Evolutionary conservation across 768 basidiomycete genomes (phyloP).

Genomic region (Pleurotus djamor): DNA sequence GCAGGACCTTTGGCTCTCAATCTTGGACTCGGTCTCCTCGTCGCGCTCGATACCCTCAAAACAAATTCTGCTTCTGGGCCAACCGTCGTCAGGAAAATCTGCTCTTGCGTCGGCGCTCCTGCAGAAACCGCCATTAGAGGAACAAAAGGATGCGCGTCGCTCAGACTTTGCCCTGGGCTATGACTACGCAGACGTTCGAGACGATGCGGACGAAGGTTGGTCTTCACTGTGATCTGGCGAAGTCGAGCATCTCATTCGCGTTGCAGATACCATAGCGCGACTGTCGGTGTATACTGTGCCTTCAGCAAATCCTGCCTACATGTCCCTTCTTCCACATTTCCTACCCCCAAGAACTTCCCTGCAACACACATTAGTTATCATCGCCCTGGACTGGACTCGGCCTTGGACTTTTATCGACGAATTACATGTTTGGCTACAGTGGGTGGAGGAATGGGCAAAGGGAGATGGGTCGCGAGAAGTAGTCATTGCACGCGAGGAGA

Average conservation of each 20-base stretch:
- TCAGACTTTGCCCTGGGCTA: constrained; percentile 88
- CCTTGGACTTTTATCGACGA: constrained; percentile 92
- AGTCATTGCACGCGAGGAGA: constrained; percentile 76
- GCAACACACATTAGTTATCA: constrained; percentile 74
- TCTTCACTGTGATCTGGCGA: not conserved
- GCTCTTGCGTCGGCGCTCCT: constrained; percentile 69
- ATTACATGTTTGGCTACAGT: constrained; percentile 78
- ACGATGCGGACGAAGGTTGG: constrained; percentile 92
- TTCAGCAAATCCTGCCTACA: constrained; percentile 70
- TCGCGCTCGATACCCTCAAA: constrained; percentile 83
- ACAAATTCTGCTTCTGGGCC: constrained; percentile 82
- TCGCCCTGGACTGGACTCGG: constrained; percentile 93
- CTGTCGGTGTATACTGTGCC: constrained; percentile 92
- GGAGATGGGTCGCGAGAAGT: constrained; percentile 70
- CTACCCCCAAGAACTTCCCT: constrained; percentile 68
- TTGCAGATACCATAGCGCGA: constrained; percentile 80
- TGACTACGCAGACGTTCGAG: constrained; percentile 86
- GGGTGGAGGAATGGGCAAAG: constrained; percentile 82
- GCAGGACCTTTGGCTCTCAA: constrained; percentile 89
- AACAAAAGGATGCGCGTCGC: constrained; percentile 54
- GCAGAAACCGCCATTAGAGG: constrained; percentile 59
- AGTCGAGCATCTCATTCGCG: not conserved
- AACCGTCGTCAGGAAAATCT: constrained; percentile 78
- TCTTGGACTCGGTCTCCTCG: constrained; percentile 84
- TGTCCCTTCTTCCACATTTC: constrained; percentile 73